Evolutionary conservation across 148 eudicot genomes (phyloP).

Genomic region (Camellia lanceoleosa): DNA sequence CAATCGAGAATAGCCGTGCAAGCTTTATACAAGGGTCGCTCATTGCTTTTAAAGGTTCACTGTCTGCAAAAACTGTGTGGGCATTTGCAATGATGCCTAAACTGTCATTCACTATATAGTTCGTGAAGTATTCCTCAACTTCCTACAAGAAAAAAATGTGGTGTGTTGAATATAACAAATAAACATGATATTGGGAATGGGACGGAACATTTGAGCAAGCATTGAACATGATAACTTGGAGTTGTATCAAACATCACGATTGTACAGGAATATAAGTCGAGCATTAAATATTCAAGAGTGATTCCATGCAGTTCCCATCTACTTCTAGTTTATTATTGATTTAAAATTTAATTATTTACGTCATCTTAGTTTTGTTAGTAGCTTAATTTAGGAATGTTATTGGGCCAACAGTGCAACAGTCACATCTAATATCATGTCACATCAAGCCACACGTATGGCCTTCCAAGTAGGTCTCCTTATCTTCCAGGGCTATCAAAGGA

Average conservation of each 20-base stretch:
- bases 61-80: conserved; percentile 70
- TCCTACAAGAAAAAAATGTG: conserved; percentile 38
- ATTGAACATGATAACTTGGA: background rate
- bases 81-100: conserved; percentile 80
- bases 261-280: background rate
- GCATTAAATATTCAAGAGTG: background rate
- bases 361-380: too few species aligned
- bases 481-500: too few species aligned
- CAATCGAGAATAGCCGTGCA: conserved; percentile 60
- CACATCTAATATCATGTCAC: too few species aligned
- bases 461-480: too few species aligned
- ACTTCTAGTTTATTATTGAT: too few species aligned
- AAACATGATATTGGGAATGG: background rate
- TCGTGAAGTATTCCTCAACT: conserved; percentile 63
- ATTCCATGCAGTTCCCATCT: too few species aligned
- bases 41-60: conserved; percentile 43
- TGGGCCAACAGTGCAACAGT: too few species aligned
- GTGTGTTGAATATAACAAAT: background rate
- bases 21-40: conserved; percentile 58
- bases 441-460: too few species aligned
- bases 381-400: too few species aligned
- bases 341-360: too few species aligned
- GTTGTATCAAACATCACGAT: background rate
- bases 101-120: conserved; percentile 72
- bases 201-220: background rate